These are phyloP conservation scores for Sarocladium strictum DNA, from an alignment of 2,329 filamentous ascomycete genomes.

Conservation along the genomic window DNA sequence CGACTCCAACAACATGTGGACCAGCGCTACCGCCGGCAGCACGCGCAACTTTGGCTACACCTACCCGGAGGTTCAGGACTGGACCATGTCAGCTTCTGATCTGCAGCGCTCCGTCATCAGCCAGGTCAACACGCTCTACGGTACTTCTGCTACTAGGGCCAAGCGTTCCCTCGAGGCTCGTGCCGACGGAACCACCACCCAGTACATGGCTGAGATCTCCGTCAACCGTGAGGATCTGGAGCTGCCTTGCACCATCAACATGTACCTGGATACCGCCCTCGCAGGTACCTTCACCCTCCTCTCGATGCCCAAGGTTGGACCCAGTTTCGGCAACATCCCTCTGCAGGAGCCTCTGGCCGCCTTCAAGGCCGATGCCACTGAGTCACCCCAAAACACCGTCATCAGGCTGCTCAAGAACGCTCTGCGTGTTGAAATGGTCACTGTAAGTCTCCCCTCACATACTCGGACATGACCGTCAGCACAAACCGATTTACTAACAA, in stretches of 20 bases:
- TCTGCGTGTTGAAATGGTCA: constrained; percentile 6
- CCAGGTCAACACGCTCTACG: constrained; percentile 29
- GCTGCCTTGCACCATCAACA: constrained; percentile 27
- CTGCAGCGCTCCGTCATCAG: constrained; percentile 23
- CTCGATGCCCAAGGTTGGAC: constrained; percentile 26
- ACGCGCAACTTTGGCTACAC: constrained; percentile 32
- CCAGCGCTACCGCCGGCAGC: constrained; percentile 26
- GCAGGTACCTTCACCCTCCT: constrained; percentile 31
- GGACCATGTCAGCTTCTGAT: constrained; percentile 23
- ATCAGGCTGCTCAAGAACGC: constrained; percentile 1
- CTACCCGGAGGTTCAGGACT: constrained; percentile 31
- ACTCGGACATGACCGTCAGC: not conserved
- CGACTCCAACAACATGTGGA: constrained; percentile 33
- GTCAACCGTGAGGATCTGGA: constrained; percentile 29
- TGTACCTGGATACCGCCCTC: constrained; percentile 26
- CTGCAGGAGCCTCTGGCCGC: constrained; percentile 60
- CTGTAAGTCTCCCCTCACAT: not conserved
- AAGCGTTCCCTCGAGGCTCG: constrained; percentile 5
- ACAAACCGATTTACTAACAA: not conserved
- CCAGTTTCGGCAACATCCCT: constrained; percentile 28
- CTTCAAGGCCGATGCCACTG: constrained; percentile 31
- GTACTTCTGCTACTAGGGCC: constrained; percentile 7
- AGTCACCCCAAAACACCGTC: constrained; percentile 1
- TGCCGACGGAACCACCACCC: constrained; percentile 14
- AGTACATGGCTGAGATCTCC: constrained; percentile 29